Base-by-base conservation (phyloP, 805 yeast genomes). In the Hanseniaspora taiwanica region DNA sequence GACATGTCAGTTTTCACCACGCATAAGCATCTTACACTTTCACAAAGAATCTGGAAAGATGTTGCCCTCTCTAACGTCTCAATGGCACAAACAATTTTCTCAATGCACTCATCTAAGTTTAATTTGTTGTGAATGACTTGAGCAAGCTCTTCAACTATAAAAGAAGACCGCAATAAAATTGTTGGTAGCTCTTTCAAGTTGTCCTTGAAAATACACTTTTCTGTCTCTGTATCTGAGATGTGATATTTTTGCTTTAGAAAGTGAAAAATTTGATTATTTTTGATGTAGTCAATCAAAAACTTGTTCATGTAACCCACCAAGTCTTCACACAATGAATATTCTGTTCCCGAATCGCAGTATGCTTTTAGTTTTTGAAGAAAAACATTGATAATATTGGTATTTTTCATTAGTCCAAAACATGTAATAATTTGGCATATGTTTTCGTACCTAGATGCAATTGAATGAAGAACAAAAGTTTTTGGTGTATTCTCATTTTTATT, bases 121-220 rank as follows among this genome's bases (percentile, higher is more conserved):
- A 33, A 33, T 12, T 33, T 33, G 14, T 18, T 12, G 5, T 17
- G n/a, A 8, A 33, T 19, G 6, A 19, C 36, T 19, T 33, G 36
- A 19, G 24, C 17, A 14, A 33, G 12, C 36, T 33, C 36, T 4
- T 19, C n/a, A 17, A 19, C 14, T 19, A 33, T 33, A 19, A 33
- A 19, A 7, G 10, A n/a, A 9, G 24, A 12, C 4, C 17, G 21
- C 8, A 8, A 6, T 12, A 18, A n/a, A 4, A 19, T 7, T 18
- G 13, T 33, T 7, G 36, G 14, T 12, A 33, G 9, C 23, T 14
- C 23, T 9, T 13, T 33, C 8, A 19, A 10, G 10, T 33, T 31
- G 19, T 52, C 54, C 31, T 56, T 48, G 21, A 55, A 54, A 4
- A 45, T 34, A 42, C 58, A 49, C 29, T 48, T 50, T 32, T 56